Conservation (phyloP, 306 rosid species). For the Cicer yamashitae region DNA sequence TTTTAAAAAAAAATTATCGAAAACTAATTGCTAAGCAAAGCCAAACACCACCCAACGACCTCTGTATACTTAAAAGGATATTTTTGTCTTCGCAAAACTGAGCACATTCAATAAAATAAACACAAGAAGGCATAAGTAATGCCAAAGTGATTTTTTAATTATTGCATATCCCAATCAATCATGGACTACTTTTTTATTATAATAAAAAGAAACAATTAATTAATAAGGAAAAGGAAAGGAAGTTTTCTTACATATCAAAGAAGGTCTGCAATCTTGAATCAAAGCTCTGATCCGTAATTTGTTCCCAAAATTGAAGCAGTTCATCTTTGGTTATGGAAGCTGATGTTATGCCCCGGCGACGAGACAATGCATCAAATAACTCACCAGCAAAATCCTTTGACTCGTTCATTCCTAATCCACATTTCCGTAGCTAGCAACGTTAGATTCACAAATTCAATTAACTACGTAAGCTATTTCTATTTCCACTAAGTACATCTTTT, state of each 20-base stretch:
- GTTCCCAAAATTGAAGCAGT: conserved; percentile 84
- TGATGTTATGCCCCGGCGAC: conserved; percentile 73
- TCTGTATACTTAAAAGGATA: too few relatives aligned
- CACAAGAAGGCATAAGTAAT: too few relatives aligned
- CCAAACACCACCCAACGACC: not conserved
- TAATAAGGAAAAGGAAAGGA: not conserved
- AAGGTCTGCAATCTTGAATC: conserved; percentile 90
- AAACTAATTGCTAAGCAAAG: not conserved
- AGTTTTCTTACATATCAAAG: conserved; percentile 85
- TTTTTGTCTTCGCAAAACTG: too few relatives aligned
- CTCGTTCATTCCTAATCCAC: conserved; percentile 64
- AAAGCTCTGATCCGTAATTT: conserved; percentile 79
- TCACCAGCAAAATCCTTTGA: conserved; percentile 81
- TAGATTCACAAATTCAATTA: not conserved
- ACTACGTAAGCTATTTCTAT: too few relatives aligned
- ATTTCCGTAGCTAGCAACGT: not conserved
- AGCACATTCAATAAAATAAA: too few relatives aligned
- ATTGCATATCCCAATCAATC: not conserved
- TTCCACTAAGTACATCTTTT: not conserved
- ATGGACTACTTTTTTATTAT: not conserved
- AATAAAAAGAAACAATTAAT: too few relatives aligned
- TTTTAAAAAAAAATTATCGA: too few relatives aligned
- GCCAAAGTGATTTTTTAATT: not conserved
- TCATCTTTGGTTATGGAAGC: conserved; percentile 65
- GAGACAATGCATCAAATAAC: conserved; percentile 79